phyloP scores from a whole-genome alignment of 225 moss, liverwort and hornwort species.

The Polytrichum commune region DNA sequence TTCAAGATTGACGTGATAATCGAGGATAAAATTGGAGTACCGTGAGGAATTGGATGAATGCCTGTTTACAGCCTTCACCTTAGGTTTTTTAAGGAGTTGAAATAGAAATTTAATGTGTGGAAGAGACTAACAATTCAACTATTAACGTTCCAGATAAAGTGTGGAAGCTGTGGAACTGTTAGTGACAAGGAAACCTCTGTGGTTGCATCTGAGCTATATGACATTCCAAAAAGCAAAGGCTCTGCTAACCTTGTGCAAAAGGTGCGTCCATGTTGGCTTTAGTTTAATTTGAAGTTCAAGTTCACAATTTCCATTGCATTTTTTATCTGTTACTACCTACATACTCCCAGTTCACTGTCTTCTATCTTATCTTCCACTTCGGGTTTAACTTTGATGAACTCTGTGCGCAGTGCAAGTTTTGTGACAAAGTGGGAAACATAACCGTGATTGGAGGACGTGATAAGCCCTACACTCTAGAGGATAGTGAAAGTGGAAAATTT shows the following conservation, averaged over 20 bases:
- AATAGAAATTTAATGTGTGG: too few species aligned
- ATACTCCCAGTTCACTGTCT: too few species aligned
- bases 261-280: slow-evolving; percentile 25
- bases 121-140: too few species aligned
- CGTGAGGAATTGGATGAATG: too few species aligned
- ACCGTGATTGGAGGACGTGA: slow-evolving; percentile 69
- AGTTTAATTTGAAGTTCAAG: too few species aligned
- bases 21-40: too few species aligned
- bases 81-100: too few species aligned
- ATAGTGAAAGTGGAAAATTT: slow-evolving; percentile 75
- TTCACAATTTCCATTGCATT: too few species aligned
- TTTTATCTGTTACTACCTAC: too few species aligned
- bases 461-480: slow-evolving; percentile 78
- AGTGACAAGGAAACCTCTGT: slow-evolving; percentile 90
- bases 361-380: too few species aligned
- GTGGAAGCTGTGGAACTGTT: slow-evolving; percentile 72
- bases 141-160: slow-evolving; percentile 67
- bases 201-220: slow-evolving; percentile 84
- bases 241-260: slow-evolving; percentile 95
- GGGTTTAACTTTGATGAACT: background rate
- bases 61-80: too few species aligned
- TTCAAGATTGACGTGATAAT: too few species aligned
- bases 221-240: slow-evolving; percentile 90
- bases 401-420: slow-evolving; percentile 79
- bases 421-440: slow-evolving; percentile 79